These are phyloP conservation scores for Eucalyptus viminalis DNA, from an alignment of 345 rosid genomes.

Conservation along the genomic window DNA sequence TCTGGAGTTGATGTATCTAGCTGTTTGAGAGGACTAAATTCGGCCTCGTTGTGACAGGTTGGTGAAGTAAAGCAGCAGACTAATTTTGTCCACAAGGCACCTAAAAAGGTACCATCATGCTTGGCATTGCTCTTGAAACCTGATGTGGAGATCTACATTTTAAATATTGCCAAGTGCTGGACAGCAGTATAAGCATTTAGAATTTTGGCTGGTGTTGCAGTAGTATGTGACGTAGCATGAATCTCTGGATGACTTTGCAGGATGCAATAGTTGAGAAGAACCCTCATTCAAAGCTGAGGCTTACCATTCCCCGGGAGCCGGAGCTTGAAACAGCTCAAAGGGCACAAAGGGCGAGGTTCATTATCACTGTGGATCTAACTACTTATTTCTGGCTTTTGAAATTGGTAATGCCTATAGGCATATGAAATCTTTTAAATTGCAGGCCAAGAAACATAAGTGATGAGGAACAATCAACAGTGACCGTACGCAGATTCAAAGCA, in stretches of 20 bases:
- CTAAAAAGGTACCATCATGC: slow-evolving; percentile 42
- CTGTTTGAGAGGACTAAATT: neutral
- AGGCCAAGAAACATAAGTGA: slow-evolving; percentile 47
- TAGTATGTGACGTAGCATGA: neutral
- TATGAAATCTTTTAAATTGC: slow-evolving; percentile 9
- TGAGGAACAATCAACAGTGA: slow-evolving; percentile 18
- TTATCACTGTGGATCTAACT: neutral
- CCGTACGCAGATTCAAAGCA: slow-evolving; percentile 67
- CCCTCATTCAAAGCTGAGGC: slow-evolving; percentile 27
- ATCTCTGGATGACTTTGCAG: slow-evolving; percentile 22
- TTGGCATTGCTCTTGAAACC: neutral
- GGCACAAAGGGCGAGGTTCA: slow-evolving; percentile 69
- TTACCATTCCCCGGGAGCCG: slow-evolving; percentile 88
- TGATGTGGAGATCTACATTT: neutral
- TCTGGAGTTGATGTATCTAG: neutral
- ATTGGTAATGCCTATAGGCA: neutral
- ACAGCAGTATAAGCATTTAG: neutral
- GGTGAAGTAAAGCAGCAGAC: slow-evolving; percentile 43
- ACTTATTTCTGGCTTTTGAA: neutral
- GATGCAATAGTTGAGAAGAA: slow-evolving; percentile 33
- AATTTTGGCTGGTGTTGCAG: neutral
- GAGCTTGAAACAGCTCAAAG: slow-evolving; percentile 80
- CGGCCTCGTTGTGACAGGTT: slow-evolving; percentile 19
- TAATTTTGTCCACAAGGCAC: slow-evolving; percentile 66
- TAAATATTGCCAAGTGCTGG: neutral